phyloP scores from a whole-genome alignment of 495 filamentous ascomycete species.

The Durotheca rogersii region DNA sequence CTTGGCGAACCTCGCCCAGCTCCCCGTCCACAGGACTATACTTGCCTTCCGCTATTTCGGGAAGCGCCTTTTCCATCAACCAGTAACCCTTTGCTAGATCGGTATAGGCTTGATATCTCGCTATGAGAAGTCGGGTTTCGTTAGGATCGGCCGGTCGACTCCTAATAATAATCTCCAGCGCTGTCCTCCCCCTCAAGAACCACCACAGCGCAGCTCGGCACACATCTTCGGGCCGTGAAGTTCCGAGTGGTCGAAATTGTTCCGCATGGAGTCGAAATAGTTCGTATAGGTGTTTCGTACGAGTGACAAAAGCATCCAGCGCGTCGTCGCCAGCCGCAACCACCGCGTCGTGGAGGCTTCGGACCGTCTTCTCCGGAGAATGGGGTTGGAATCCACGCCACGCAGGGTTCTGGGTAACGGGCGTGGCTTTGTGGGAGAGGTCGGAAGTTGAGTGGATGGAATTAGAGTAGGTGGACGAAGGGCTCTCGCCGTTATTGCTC shows the following conservation, averaged over 20 bases:
- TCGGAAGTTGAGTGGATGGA: conserved; percentile 33
- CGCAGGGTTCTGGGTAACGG: conserved; percentile 26
- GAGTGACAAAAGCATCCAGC: conserved; percentile 63
- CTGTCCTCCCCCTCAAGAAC: conserved; percentile 76
- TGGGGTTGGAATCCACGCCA: conserved; percentile 25
- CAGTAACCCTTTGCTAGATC: conserved; percentile 83
- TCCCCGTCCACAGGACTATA: conserved; percentile 39
- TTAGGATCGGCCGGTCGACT: conserved; percentile 55
- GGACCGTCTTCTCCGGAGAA: conserved; percentile 30
- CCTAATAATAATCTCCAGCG: conserved; percentile 69
- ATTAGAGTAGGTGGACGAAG: conserved; percentile 23
- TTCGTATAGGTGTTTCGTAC: conserved; percentile 65
- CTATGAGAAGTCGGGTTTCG: conserved; percentile 38
- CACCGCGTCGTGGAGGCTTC: conserved; percentile 40
- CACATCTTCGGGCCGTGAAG: conserved; percentile 62
- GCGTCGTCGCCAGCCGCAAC: conserved; percentile 59
- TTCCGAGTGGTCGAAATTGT: conserved; percentile 60
- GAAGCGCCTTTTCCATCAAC: conserved; percentile 69
- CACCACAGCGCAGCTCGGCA: conserved; percentile 77
- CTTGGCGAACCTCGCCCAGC: conserved; percentile 54
- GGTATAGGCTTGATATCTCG: conserved; percentile 67
- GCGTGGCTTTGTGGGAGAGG: conserved; percentile 32
- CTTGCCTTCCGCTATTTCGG: conserved; percentile 46
- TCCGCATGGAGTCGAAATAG: conserved; percentile 73
- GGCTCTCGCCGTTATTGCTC: conserved; percentile 20